These are phyloP conservation scores for Moniliophthora roreri DNA, from an alignment of 1,284 basidiomycete genomes.

Conservation along the genomic window DNA sequence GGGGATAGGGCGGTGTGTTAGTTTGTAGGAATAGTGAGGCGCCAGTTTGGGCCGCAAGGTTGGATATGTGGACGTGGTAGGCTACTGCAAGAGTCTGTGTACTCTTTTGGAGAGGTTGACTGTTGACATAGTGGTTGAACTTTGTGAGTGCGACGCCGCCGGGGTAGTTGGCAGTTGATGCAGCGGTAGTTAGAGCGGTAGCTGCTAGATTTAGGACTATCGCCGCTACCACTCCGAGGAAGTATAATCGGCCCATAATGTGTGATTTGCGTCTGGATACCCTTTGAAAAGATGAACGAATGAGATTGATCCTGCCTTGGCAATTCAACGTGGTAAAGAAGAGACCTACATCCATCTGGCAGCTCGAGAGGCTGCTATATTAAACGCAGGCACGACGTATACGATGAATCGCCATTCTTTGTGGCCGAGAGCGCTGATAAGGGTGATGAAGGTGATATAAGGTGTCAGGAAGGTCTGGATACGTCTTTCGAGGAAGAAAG, in stretches of 20 bases:
- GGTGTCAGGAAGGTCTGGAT: conserved; percentile 54
- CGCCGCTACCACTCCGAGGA: conserved; percentile 43
- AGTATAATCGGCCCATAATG: conserved; percentile 42
- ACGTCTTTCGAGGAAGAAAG: conserved; percentile 44
- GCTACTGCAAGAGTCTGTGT: neutral
- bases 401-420: conserved; percentile 98
- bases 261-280: conserved; percentile 45
- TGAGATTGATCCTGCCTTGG: conserved; percentile 2
- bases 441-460: conserved; percentile 52
- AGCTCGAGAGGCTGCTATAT: conserved; percentile 75
- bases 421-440: conserved; percentile 80
- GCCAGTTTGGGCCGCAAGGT: conserved; percentile 87
- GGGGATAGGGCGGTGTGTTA: conserved; percentile 52
- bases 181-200: conserved; percentile 52
- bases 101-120: conserved; percentile 27
- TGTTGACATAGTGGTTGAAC: conserved; percentile 51
- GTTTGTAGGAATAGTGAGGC: conserved; percentile 86
- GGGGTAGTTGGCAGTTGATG: conserved; percentile 85
- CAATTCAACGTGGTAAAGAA: neutral
- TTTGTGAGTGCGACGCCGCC: conserved; percentile 75
- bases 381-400: conserved; percentile 83
- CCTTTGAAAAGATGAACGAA: conserved; percentile 28
- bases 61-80: conserved; percentile 71
- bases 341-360: conserved; percentile 57
- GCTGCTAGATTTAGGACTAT: conserved; percentile 51